Base-by-base conservation (phyloP, 352 stramenopile species). In the Phytophthora chlamydospora region DNA sequence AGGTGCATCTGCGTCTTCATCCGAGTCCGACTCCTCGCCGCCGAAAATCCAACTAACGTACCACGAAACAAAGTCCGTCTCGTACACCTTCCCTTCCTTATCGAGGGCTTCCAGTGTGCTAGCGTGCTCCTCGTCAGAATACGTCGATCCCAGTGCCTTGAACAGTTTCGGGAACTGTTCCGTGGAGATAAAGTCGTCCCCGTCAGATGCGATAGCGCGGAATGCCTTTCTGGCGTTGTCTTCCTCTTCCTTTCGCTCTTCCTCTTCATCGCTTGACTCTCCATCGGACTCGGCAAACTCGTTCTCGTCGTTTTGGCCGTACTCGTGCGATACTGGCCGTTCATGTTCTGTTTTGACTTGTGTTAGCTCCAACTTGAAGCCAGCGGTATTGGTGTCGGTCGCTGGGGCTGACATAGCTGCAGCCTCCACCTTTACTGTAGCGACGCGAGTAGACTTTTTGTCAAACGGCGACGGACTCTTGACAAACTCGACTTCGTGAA, bases 261-360 rank as follows among this genome's bases (percentile, higher is more conserved):
- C 82, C 52, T 91, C 82, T 8, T 89, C 78, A 24, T 89, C 78
- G 29, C 59, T 75, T n/a, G 79, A 79, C 21, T 89, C 82, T 8
- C 50, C 64, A 21, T 86, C 71, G 0, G 52, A 79, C 10, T 78
- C 67, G 0, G 73, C 73, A 27, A 91, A 90, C 36, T 73, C 66
- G 49, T 91, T 91, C 13, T 87, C 68, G 32, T 82, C 79, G 39
- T 85, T 85, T 42, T 89, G 75, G 9, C 81, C 81, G 52, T 90
- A 90, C 13, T 64, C 74, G 21, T 78, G 55, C 7, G 39, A 57
- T 4, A 58, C 47, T 6, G 13, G 11, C 0, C 62, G 41, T 24
- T 35, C 34, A 36, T 42, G 16, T 9, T 66, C 29, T 32, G 6
- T 17, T 35, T 50, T 60, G 8, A 38, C 31, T 41, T 50, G 16